Base-by-base conservation (phyloP, 768 basidiomycete species). In the Leccinum broughii region DNA sequence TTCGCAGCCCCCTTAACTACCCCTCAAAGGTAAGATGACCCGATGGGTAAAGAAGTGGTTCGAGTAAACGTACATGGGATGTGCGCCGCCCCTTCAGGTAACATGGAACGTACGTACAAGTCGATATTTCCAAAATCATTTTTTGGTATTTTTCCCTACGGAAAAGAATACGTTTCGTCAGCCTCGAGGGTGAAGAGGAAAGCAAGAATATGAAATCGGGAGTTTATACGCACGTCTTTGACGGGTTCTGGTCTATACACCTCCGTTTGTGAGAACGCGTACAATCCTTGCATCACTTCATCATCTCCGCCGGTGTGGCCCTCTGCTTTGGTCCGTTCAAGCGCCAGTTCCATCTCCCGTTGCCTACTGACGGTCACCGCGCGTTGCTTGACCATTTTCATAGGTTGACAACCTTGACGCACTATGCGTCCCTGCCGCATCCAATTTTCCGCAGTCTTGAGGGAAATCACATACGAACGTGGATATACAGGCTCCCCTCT, bases 51-150 rank as follows among this genome's bases (percentile, higher is more conserved):
- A 49, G 56, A 68, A 68, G 58, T 11, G 53, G 51, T 8, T 35
- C 15, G 4, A 32, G 20, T 26, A 56, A 26, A 82, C 93, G 77
- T 69, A 95, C 95, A 92, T n/a, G 95, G 92, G 20, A 99, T 77
- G 76, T 98, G 93, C 2, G 80, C 88, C 5, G 85, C 92, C 20
- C 97, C 97, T 55, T 72, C 76, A 2, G 97, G 97, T 32, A 98
- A 81, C 97, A 99, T 99, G 4, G 92, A 88, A 30, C 92, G 89
- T 26, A 92, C 92, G 72, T 96, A 99, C 26, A 99, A 76, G 76
- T 99, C 96, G 64, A 99, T 91, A 72, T 98, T 99, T 17, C 96
- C 96, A 72, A 96, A 99, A 64, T 88, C 85, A 68, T 99, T 99
- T 77, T 92, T 95, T 6, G 95, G 95, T 32, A 99, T 84, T 71